phyloP scores from a whole-genome alignment of 2,329 filamentous ascomycete species.

The Ploettnerulaceae sp. region DNA sequence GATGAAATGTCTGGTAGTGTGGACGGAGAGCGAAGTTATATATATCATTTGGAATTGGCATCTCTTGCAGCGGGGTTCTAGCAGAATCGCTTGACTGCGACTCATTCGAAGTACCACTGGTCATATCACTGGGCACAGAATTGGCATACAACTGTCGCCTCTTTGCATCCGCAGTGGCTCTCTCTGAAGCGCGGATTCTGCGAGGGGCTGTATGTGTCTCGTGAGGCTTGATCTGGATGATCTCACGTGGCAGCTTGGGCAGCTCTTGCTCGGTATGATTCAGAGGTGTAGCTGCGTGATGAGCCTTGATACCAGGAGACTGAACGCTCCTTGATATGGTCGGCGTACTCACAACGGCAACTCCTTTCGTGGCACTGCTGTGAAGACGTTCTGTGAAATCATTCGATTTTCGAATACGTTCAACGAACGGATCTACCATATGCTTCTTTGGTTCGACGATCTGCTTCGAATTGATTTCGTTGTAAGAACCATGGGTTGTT shows the following conservation, averaged over 20 bases:
- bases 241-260: neutral
- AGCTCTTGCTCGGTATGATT: neutral
- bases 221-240: neutral
- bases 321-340: too few species aligned
- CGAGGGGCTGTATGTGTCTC: neutral
- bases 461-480: slow-evolving; percentile 21
- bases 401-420: slow-evolving; percentile 15
- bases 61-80: slow-evolving; percentile 17
- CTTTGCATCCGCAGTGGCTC: slow-evolving; percentile 20
- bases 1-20: slow-evolving; percentile 28
- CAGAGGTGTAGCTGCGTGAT: neutral
- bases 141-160: slow-evolving; percentile 1
- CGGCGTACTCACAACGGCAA: too few species aligned
- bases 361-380: slow-evolving; percentile 3
- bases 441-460: slow-evolving; percentile 19
- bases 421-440: slow-evolving; percentile 28
- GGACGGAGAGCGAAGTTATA: slow-evolving; percentile 31
- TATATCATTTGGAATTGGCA: slow-evolving; percentile 6
- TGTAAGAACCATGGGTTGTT: slow-evolving; percentile 23
- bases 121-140: slow-evolving; percentile 16
- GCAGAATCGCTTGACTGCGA: slow-evolving; percentile 15
- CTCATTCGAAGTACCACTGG: slow-evolving; percentile 13
- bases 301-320: neutral
- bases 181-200: slow-evolving; percentile 18
- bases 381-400: slow-evolving; percentile 24